Evolutionary conservation across 805 yeast genomes (phyloP).

Genomic region (Candida chilensis): DNA sequence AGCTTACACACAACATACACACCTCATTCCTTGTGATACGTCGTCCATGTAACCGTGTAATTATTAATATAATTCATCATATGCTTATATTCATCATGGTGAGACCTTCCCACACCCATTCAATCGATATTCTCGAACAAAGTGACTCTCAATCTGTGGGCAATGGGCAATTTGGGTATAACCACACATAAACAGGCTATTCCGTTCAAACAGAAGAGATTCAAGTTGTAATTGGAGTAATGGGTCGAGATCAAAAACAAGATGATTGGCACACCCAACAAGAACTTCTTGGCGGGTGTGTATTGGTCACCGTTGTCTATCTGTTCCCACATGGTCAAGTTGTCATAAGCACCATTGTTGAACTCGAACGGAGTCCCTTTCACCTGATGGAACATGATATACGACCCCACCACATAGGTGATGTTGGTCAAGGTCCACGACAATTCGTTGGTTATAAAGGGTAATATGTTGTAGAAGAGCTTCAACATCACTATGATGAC

Average conservation of each 20-base stretch:
- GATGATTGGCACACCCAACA: constrained; percentile 87
- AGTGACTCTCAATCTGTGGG: constrained; percentile 74
- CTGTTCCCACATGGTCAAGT: constrained; percentile 98
- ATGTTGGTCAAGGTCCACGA: constrained; percentile 92
- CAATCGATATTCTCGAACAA: no score
- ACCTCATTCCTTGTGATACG: no score
- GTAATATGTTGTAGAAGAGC: constrained; percentile 68
- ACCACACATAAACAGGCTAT: constrained; percentile 80
- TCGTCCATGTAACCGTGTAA: no score
- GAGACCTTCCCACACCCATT: no score
- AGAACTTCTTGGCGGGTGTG: constrained; percentile 91
- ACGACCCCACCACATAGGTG: constrained; percentile 84
- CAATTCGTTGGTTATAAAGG: constrained; percentile 74
- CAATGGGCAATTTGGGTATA: constrained; percentile 80
- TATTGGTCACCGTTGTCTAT: constrained; percentile 92
- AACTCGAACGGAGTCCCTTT: constrained; percentile 98
- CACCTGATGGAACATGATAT: constrained; percentile 92
- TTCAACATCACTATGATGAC: constrained; percentile 72
- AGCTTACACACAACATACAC: no score
- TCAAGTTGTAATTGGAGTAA: constrained; percentile 77
- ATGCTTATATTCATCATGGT: no score
- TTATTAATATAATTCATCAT: no score
- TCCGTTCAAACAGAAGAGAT: constrained; percentile 70
- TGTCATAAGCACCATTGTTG: constrained; percentile 93
- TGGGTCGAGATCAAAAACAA: constrained; percentile 84